Conservation (phyloP, 108 stramenopile species). For the Mayamaea pseudoterrestris region DNA sequence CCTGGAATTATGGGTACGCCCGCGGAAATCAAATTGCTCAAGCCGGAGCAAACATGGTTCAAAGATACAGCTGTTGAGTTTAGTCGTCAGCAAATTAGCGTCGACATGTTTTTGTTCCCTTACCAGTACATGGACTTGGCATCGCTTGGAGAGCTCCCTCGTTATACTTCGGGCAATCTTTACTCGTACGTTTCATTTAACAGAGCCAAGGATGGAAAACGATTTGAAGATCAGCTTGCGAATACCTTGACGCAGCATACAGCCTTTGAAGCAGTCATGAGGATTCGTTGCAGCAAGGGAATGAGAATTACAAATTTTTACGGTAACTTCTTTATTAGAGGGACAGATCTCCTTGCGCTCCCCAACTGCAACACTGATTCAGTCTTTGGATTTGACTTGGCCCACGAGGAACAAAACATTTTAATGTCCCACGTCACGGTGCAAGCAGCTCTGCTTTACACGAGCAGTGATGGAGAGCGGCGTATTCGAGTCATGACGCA, state of each 20-base stretch:
- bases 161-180: slow-evolving; percentile 78
- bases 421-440: slow-evolving; percentile 72
- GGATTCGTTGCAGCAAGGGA: slow-evolving; percentile 91
- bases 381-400: slow-evolving; percentile 87
- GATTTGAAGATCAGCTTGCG: slow-evolving; percentile 73
- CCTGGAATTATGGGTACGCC: slow-evolving; percentile 86
- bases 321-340: slow-evolving; percentile 96
- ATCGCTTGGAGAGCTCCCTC: slow-evolving; percentile 71
- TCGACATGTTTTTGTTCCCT: slow-evolving; percentile 90
- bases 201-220: slow-evolving; percentile 54
- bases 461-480: slow-evolving; percentile 87
- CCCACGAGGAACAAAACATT: slow-evolving; percentile 85
- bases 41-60: slow-evolving; percentile 74
- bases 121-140: slow-evolving; percentile 91
- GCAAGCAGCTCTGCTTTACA: slow-evolving; percentile 95
- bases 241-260: slow-evolving; percentile 73
- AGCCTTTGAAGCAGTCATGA: slow-evolving; percentile 96
- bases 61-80: slow-evolving; percentile 94
- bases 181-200: slow-evolving; percentile 88
- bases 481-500: slow-evolving; percentile 96
- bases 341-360: slow-evolving; percentile 92
- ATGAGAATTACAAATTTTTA: slow-evolving; percentile 91
- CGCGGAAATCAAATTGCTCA: slow-evolving; percentile 83
- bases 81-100: slow-evolving; percentile 88
- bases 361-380: slow-evolving; percentile 91